Conservation (phyloP, 208 protist species). For the Phytomonas sp. region DNA sequence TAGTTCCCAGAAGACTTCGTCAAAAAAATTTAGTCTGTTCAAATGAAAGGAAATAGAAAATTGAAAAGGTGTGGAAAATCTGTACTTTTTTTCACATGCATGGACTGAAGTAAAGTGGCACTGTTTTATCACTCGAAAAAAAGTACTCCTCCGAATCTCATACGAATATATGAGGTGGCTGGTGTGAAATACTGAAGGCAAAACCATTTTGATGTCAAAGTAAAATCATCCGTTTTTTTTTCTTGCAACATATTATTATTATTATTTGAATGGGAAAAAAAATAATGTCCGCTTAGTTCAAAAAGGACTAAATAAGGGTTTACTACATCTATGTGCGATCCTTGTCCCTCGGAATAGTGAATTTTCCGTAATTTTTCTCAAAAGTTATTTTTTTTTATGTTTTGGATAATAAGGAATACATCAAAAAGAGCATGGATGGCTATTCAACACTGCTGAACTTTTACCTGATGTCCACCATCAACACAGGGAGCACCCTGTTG, state of each 20-base stretch:
- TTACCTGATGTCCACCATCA: slow-evolving; percentile 81
- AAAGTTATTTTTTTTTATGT: slow-evolving; percentile 3
- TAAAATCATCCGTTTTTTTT: neutral
- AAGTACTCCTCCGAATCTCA: neutral
- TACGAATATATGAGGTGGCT: too few relatives aligned
- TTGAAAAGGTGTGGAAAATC: neutral
- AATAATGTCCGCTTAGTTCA: neutral
- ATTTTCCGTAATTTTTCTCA: neutral
- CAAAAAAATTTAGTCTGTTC: neutral
- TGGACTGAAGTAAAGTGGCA: neutral
- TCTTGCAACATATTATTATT: neutral
- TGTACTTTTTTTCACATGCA: neutral
- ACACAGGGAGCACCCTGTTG: slow-evolving; percentile 71
- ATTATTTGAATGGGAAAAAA: neutral
- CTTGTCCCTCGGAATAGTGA: neutral
- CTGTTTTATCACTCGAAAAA: neutral
- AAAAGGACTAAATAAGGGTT: neutral
- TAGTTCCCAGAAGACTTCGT: neutral
- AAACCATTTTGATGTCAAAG: neutral
- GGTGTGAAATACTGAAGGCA: neutral
- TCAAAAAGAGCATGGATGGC: slow-evolving; percentile 49
- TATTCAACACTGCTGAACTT: slow-evolving; percentile 75
- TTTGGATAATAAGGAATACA: slow-evolving; percentile 2
- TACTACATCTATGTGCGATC: neutral
- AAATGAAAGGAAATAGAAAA: neutral